Evolutionary conservation across 2,329 filamentous ascomycete genomes (phyloP).

Genomic region (Colletotrichum lindemuthianum): DNA sequence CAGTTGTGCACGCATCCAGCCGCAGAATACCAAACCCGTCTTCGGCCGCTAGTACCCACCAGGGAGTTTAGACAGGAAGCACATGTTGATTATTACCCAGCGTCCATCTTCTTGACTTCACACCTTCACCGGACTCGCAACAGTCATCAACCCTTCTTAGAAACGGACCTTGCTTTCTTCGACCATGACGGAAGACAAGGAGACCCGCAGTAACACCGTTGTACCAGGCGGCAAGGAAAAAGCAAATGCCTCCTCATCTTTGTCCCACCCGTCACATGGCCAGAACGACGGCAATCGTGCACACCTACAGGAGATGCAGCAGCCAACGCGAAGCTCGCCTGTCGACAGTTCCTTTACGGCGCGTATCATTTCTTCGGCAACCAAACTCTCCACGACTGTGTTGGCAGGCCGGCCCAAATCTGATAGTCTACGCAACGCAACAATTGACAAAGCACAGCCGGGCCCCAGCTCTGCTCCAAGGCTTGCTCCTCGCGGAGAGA

Average conservation of each 20-base stretch:
- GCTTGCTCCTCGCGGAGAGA: not conserved
- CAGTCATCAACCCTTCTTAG: no score
- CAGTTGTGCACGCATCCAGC: no score
- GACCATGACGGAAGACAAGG: no score
- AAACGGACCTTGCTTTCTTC: no score
- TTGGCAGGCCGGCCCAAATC: not conserved
- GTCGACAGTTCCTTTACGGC: constrained; percentile 3
- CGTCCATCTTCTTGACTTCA: no score
- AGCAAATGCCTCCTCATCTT: constrained; percentile 2
- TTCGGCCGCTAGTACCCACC: no score
- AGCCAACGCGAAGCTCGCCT: not conserved
- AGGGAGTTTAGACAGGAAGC: no score
- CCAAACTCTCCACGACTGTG: constrained; percentile 16
- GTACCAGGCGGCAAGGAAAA: constrained; percentile 12
- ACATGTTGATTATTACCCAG: no score
- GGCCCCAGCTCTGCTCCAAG: not conserved
- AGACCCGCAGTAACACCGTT: not conserved
- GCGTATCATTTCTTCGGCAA: constrained; percentile 19
- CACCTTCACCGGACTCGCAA: no score
- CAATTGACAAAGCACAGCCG: constrained; percentile 6
- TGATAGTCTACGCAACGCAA: constrained; percentile 1
- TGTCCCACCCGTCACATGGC: not conserved
- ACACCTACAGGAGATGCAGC: no score
- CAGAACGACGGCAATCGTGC: not conserved
- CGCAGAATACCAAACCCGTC: not conserved